Percentiles rank a stretch among this genome's conserved stretches.
Conservation (phyloP, 2,329 filamentous ascomycete species). For the Biscogniauxia marginata region DNA sequence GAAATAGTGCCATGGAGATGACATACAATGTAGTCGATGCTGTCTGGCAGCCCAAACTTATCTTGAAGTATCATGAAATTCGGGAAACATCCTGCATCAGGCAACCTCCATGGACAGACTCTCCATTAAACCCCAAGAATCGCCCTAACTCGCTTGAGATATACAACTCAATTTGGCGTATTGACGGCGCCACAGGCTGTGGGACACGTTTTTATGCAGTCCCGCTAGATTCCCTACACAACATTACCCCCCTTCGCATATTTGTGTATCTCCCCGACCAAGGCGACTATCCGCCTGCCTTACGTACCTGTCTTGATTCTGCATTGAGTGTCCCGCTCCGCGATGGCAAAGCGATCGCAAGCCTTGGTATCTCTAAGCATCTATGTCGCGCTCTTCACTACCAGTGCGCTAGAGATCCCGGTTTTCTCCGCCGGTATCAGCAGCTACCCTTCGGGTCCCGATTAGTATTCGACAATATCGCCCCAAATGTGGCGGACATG, state of each 20-base stretch:
- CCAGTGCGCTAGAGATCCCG: background rate
- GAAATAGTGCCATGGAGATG: background rate
- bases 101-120: background rate
- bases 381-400: background rate
- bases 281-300: background rate
- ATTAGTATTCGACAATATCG: background rate
- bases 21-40: background rate
- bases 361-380: background rate
- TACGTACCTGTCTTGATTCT: background rate
- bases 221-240: background rate
- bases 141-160: background rate
- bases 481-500: background rate
- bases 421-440: background rate
- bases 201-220: background rate
- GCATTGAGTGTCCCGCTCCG: background rate
- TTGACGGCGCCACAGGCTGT: background rate
- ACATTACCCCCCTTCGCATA: background rate
- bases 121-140: background rate
- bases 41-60: background rate
- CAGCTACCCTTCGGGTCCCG: background rate
- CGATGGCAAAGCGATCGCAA: background rate
- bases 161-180: background rate
- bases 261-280: background rate
- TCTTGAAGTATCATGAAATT: background rate
- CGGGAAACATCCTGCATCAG: no score